Conservation (phyloP, 441 rosid species). For the Populus hybrid region DNA sequence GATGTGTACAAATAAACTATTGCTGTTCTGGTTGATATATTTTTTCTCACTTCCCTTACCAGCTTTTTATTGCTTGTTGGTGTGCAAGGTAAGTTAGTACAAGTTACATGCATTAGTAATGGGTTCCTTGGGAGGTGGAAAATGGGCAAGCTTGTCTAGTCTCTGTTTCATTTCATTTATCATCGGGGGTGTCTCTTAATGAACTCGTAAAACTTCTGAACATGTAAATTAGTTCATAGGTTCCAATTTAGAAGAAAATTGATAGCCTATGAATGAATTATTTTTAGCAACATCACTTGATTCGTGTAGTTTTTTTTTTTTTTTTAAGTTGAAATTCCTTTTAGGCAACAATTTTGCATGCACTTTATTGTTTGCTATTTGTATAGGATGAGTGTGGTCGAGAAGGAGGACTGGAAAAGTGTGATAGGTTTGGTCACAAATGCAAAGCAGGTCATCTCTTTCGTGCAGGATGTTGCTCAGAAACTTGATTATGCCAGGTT, state of each 20-base stretch:
- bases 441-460: constrained; percentile 80
- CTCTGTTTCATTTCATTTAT: background rate
- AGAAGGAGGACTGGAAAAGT: constrained; percentile 84
- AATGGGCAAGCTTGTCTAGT: background rate
- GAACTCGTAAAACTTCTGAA: background rate
- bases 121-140: too few relatives aligned
- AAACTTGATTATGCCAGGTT: constrained; percentile 84
- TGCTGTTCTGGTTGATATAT: background rate
- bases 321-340: too few relatives aligned
- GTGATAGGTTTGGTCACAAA: constrained; percentile 68
- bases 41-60: background rate
- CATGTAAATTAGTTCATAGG: background rate
- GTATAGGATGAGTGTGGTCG: constrained; percentile 75
- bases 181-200: background rate
- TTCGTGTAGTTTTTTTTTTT: background rate
- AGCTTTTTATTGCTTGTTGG: background rate
- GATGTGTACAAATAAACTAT: background rate
- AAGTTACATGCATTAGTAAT: background rate
- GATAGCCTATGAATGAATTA: too few relatives aligned
- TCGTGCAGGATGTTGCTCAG: constrained; percentile 81
- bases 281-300: too few relatives aligned
- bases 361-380: background rate
- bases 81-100: background rate
- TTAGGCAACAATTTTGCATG: background rate
- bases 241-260: background rate